A percentile compares a stretch with the other conserved stretches of the same genome.
These are phyloP conservation scores for Botrytis fabae DNA, from an alignment of 2,329 filamentous ascomycete genomes.

Conservation along the genomic window DNA sequence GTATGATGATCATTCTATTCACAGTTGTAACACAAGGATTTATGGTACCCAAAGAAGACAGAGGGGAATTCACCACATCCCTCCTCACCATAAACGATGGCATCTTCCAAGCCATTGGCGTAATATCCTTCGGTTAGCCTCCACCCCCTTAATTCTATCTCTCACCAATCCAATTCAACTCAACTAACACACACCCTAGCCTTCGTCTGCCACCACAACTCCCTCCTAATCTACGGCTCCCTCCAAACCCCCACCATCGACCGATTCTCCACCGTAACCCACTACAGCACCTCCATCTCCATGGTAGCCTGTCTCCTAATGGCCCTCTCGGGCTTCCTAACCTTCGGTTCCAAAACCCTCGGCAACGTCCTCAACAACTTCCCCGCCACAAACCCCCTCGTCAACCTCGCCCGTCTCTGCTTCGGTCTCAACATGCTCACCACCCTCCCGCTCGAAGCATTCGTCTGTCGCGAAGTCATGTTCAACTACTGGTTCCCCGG, in stretches of 20 bases:
- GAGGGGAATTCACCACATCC: slow-evolving; percentile 69
- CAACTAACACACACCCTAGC: slow-evolving; percentile 43
- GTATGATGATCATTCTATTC: slow-evolving; percentile 86
- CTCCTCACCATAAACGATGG: slow-evolving; percentile 80
- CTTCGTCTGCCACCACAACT: slow-evolving; percentile 86
- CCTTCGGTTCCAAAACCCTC: slow-evolving; percentile 86
- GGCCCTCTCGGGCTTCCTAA: slow-evolving; percentile 86
- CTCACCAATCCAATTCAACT: slow-evolving; percentile 38
- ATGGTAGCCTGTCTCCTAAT: slow-evolving; percentile 89
- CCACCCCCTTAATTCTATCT: not conserved
- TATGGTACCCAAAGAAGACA: slow-evolving; percentile 67
- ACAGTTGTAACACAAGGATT: slow-evolving; percentile 85
- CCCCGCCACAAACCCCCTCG: slow-evolving; percentile 82
- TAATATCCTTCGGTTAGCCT: slow-evolving; percentile 87
- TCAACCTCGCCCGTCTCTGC: slow-evolving; percentile 91
- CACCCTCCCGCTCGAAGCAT: slow-evolving; percentile 91
- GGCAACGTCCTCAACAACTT: slow-evolving; percentile 99
- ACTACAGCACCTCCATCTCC: slow-evolving; percentile 87
- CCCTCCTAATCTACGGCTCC: slow-evolving; percentile 94
- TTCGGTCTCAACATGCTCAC: slow-evolving; percentile 99
- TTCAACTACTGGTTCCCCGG: slow-evolving; percentile 72
- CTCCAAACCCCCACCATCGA: slow-evolving; percentile 92
- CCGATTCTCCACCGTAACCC: slow-evolving; percentile 89
- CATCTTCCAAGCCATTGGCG: slow-evolving; percentile 93
- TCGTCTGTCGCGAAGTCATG: slow-evolving; percentile 97